These are phyloP conservation scores for Eremochloa ophiuroides DNA, from an alignment of 176 grass and related monocot species.

Conservation along the genomic window DNA sequence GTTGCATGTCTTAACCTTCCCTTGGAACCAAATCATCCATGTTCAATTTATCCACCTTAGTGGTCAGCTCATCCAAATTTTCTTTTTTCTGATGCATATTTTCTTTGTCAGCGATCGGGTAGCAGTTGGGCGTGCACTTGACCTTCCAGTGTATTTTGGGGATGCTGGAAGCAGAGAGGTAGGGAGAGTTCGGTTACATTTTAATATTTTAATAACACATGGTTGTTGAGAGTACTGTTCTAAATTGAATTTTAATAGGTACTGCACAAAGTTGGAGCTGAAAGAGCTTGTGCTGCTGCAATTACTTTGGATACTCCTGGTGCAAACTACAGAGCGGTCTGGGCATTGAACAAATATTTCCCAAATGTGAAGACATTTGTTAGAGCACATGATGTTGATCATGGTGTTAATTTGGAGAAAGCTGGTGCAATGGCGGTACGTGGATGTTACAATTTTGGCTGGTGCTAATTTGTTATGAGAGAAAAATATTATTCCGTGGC, in stretches of 20 bases:
- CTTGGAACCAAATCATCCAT: not conserved
- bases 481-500: too few species aligned
- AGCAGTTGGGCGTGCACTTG: constrained; percentile 86
- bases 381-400: constrained; percentile 94
- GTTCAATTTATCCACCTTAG: constrained; percentile 19
- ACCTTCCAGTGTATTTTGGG: constrained; percentile 94
- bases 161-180: constrained; percentile 99
- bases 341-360: constrained; percentile 97
- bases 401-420: constrained; percentile 99
- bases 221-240: constrained; percentile 2
- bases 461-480: too few species aligned
- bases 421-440: constrained; percentile 93
- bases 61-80: not conserved
- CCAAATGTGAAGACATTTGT: constrained; percentile 98
- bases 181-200: not conserved
- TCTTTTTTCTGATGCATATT: constrained; percentile 21
- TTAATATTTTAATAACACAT: not conserved
- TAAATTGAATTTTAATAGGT: constrained; percentile 47
- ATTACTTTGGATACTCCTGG: constrained; percentile 99
- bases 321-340: constrained; percentile 98
- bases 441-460: constrained; percentile 23
- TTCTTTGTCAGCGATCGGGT: constrained; percentile 72
- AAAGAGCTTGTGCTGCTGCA: constrained; percentile 93
- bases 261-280: constrained; percentile 98
- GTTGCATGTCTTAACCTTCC: not conserved